Evolutionary conservation across 768 basidiomycete genomes (phyloP).

Genomic region (Tulasnella sp.): DNA sequence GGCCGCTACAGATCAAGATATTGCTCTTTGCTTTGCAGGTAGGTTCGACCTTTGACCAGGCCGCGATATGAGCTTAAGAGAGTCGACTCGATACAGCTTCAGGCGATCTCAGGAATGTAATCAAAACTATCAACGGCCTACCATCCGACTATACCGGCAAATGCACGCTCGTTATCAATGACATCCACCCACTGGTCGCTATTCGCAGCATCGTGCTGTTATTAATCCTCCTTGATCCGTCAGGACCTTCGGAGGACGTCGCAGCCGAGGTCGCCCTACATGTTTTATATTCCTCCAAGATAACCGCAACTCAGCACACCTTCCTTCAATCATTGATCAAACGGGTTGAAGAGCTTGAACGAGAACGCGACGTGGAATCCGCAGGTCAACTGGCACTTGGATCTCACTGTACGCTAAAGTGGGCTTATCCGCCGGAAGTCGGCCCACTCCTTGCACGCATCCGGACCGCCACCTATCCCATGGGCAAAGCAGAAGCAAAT

Average conservation of each 20-base stretch:
- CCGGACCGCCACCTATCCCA: background rate
- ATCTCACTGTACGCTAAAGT: background rate
- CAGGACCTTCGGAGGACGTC: constrained; percentile 35
- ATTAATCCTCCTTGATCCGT: constrained; percentile 42
- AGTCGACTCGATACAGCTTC: constrained; percentile 41
- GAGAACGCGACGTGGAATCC: background rate
- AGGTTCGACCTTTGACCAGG: background rate
- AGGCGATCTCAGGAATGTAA: constrained; percentile 48
- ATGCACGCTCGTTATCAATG: constrained; percentile 46
- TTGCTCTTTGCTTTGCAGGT: constrained; percentile 28
- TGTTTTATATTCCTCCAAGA: constrained; percentile 49
- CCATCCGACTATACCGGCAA: constrained; percentile 45
- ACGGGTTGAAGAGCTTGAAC: background rate
- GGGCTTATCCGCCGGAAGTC: background rate
- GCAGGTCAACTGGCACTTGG: background rate
- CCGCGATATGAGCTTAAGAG: background rate
- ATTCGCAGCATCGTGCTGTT: constrained; percentile 48
- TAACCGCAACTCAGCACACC: constrained; percentile 40
- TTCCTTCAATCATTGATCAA: constrained; percentile 33
- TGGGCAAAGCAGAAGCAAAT: background rate
- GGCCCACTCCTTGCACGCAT: background rate
- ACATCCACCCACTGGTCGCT: constrained; percentile 37
- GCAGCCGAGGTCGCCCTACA: constrained; percentile 49
- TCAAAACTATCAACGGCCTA: constrained; percentile 47
- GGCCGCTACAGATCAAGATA: background rate